phyloP scores from a whole-genome alignment of 2,329 filamentous ascomycete genomes.

The Diaporthe sp. region DNA sequence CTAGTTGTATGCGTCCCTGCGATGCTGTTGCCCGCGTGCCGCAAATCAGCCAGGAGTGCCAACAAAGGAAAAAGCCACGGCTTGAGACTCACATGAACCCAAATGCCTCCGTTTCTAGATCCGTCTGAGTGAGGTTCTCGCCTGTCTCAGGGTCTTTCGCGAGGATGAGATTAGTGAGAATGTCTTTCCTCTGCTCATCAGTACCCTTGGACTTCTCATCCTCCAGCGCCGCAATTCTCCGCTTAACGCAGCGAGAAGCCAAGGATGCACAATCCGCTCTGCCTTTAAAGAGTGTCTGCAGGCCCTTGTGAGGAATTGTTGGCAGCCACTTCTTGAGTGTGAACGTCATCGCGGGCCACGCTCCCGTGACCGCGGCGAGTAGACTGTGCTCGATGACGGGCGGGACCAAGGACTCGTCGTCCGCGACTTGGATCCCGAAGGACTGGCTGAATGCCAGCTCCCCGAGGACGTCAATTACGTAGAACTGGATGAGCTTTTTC shows the following conservation, averaged over 20 bases:
- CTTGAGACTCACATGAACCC: background rate
- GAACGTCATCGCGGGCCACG: conserved; percentile 41
- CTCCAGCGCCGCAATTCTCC: background rate
- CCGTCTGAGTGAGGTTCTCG: conserved; percentile 40
- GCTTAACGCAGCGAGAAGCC: conserved; percentile 7
- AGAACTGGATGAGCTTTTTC: background rate
- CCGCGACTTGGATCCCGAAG: background rate
- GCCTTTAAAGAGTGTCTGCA: background rate
- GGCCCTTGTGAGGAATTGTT: background rate
- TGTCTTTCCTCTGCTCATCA: conserved; percentile 41
- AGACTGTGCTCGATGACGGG: conserved; percentile 47
- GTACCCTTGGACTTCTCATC: background rate
- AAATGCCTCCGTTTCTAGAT: conserved; percentile 37
- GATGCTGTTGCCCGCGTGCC: background rate
- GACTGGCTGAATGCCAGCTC: conserved; percentile 12
- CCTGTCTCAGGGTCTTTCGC: conserved; percentile 50
- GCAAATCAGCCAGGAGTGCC: background rate
- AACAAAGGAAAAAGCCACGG: background rate
- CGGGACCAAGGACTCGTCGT: conserved; percentile 43
- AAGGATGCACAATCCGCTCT: background rate
- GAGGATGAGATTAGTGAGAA: conserved; percentile 49
- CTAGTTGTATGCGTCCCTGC: conserved; percentile 12
- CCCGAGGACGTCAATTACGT: background rate
- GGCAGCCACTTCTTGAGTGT: conserved; percentile 40
- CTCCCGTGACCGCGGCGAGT: conserved; percentile 43